Evolutionary conservation across 2,329 filamentous ascomycete species (phyloP).

Genomic region (Chalaropsis thielavioides): DNA sequence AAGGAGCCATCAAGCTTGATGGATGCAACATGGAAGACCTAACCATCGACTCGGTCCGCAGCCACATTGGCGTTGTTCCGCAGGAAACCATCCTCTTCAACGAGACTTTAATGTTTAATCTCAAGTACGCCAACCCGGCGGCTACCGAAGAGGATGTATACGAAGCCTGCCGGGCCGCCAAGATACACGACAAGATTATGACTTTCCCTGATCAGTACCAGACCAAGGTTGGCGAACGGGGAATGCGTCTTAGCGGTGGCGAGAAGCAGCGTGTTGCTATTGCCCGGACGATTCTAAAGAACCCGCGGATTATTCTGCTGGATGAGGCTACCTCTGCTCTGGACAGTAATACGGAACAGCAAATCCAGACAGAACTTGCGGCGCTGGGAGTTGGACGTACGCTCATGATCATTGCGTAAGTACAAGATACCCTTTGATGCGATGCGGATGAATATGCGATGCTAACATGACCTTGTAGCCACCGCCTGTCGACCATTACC

Average conservation of each 20-base stretch:
- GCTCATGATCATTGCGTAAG: slow-evolving; percentile 84
- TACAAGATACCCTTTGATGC: slow-evolving; percentile 19
- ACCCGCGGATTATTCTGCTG: slow-evolving; percentile 80
- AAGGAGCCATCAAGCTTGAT: slow-evolving; percentile 72
- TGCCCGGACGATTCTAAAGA: slow-evolving; percentile 81
- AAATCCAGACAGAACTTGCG: slow-evolving; percentile 76
- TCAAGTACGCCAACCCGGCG: slow-evolving; percentile 72
- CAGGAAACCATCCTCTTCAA: slow-evolving; percentile 96
- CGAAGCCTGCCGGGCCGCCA: slow-evolving; percentile 69
- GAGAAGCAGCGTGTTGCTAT: slow-evolving; percentile 92
- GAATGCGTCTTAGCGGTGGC: slow-evolving; percentile 71
- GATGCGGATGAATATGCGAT: neutral
- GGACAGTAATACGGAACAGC: slow-evolving; percentile 82
- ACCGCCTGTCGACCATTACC: slow-evolving; percentile 73
- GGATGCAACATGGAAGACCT: slow-evolving; percentile 70
- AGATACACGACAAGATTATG: slow-evolving; percentile 85
- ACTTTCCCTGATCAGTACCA: slow-evolving; percentile 76
- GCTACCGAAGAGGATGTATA: slow-evolving; percentile 72
- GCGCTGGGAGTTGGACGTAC: slow-evolving; percentile 75
- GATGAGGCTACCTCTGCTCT: slow-evolving; percentile 88
- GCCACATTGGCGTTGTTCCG: slow-evolving; percentile 86
- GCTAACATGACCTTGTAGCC: slow-evolving; percentile 30
- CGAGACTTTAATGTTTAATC: slow-evolving; percentile 86
- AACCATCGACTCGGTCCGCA: slow-evolving; percentile 84
- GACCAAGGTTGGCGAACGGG: slow-evolving; percentile 83